These are phyloP conservation scores for Coniosporium tulheliwenetii DNA, from an alignment of 2,329 filamentous ascomycete species.

Conservation along the genomic window DNA sequence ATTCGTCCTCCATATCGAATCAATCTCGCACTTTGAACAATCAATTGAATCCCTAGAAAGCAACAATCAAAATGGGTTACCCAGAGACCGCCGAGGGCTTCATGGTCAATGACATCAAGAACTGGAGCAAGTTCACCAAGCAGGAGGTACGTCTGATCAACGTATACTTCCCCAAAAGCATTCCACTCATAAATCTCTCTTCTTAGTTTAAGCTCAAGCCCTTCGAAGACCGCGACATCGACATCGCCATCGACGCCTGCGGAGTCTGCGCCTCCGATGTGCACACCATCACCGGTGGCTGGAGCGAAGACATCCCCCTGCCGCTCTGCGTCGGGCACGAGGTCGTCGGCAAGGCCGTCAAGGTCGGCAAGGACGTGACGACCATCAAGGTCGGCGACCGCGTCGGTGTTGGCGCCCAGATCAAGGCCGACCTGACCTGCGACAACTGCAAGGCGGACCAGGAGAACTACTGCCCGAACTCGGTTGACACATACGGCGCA, in stretches of 20 bases:
- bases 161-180: not conserved
- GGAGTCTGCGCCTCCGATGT: conserved; percentile 40
- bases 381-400: conserved; percentile 28
- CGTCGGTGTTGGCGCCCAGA: conserved; percentile 35
- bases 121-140: conserved; percentile 44
- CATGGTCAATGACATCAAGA: conserved; percentile 39
- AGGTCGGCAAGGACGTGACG: conserved; percentile 34
- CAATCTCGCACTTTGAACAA: conserved; percentile 1
- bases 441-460: conserved; percentile 34
- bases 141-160: conserved; percentile 26
- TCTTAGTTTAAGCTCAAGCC: conserved; percentile 63
- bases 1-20: not conserved
- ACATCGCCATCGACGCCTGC: conserved; percentile 73
- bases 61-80: conserved; percentile 27
- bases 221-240: conserved; percentile 75
- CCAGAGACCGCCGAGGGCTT: conserved; percentile 35
- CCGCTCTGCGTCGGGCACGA: conserved; percentile 54
- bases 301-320: conserved; percentile 44
- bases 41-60: conserved; percentile 1
- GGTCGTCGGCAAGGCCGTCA: conserved; percentile 33
- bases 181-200: not conserved
- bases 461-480: conserved; percentile 37
- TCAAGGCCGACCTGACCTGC: conserved; percentile 33
- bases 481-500: conserved; percentile 33
- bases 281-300: conserved; percentile 39